These are phyloP conservation scores for Colletotrichum lini DNA, from an alignment of 2,329 filamentous ascomycete species.

Conservation along the genomic window DNA sequence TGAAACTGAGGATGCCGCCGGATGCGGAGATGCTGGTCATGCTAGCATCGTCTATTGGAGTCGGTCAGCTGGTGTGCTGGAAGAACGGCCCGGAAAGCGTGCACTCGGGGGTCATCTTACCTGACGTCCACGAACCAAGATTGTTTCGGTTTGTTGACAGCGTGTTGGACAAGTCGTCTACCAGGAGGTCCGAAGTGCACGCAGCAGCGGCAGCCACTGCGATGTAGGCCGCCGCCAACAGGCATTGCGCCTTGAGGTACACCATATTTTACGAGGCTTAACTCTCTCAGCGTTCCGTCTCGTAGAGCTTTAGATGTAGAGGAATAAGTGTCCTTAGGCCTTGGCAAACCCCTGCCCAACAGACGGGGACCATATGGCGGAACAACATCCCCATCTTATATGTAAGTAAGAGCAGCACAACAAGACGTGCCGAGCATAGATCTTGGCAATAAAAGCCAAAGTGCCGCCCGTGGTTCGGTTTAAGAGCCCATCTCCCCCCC, in stretches of 20 bases:
- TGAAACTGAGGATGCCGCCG: slow-evolving; percentile 63
- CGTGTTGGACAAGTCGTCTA: slow-evolving; percentile 53
- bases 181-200: slow-evolving; percentile 50
- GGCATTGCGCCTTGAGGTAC: slow-evolving; percentile 31
- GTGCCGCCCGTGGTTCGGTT: slow-evolving; percentile 7
- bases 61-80: slow-evolving; percentile 27
- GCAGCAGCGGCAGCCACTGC: slow-evolving; percentile 42
- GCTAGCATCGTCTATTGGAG: slow-evolving; percentile 61
- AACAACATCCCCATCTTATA: slow-evolving; percentile 14
- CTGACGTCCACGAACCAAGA: slow-evolving; percentile 54
- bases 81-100: not conserved
- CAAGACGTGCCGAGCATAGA: not conserved
- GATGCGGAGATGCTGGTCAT: slow-evolving; percentile 59
- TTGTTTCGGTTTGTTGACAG: slow-evolving; percentile 52
- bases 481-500: not conserved
- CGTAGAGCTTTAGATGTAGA: not conserved
- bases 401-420: slow-evolving; percentile 14
- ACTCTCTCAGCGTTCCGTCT: not conserved
- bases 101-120: slow-evolving; percentile 45
- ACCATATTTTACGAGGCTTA: slow-evolving; percentile 40
- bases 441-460: not conserved
- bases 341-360: slow-evolving; percentile 1
- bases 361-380: not conserved
- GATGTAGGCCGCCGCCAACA: slow-evolving; percentile 41
- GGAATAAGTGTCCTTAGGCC: not conserved